Evolutionary conservation across 1,139 yeast genomes (phyloP), one percentile per base, ranked within the genome.

Genomic region (Magnusiomyces suaveolens): DNA sequence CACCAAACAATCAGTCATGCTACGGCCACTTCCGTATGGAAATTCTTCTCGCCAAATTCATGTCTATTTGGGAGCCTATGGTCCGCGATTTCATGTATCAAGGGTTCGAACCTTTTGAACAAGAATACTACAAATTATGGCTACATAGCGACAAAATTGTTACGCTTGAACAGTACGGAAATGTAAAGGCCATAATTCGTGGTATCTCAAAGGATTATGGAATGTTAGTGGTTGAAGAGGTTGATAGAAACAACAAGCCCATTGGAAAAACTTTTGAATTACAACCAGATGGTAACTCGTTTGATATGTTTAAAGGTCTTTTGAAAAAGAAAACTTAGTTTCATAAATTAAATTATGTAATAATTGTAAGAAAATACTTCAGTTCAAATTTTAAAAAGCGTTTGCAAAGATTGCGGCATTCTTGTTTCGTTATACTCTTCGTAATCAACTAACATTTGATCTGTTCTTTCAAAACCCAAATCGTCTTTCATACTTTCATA

Each of bases 251-350:
- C 21, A 32, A 51, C 41, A 52, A 32, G 44, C 71, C 72, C 16
- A 79, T 81, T 2, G 85, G 87, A 0, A 60, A 54, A 46, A 70
- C 67, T 2, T 82, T 78, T 61, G 85, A 87, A 62, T 72, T 94
- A 51, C 97, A 89, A 67, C 98, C 99, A 0, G 98, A 94, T 67
- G 98, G 98, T 0, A 94, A 94, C 67, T 87, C 97, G 1, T 94
- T 94, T 66, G 98, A 94, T 66, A 90, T 94, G 75, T 85, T 92
- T 73, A 85, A 80, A 63, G 97, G 98, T 0, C 73, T 94, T 60
- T 84, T 94, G n/a, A 86, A 88, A 26, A 48, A 48, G 29, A 48
- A 48, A 26, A 38, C 43, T 4, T 38, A 38, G 43, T 8, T 29
- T 29, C 12, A 29, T n/a, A n/a, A n/a, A n/a, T n/a, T n/a, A n/a